Evolutionary conservation across 1,284 basidiomycete species (phyloP).

Genomic region (Anthracocystis panici-leucophaei): DNA sequence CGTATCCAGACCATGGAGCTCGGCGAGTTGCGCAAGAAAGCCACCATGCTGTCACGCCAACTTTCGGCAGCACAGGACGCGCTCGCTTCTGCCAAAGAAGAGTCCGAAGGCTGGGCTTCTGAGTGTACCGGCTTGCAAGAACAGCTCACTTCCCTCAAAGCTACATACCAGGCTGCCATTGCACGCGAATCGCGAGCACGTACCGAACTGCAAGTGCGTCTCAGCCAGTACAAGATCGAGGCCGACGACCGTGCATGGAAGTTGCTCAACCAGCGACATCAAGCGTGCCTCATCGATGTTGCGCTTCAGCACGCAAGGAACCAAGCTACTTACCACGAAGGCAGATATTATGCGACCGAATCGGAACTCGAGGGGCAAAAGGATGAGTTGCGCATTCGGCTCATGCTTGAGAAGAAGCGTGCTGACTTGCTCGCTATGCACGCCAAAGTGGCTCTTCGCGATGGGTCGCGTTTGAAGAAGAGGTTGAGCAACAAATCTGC

Average conservation of each 20-base stretch:
- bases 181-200: constrained; percentile 30
- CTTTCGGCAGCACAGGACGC: constrained; percentile 27
- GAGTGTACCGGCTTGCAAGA: constrained; percentile 47
- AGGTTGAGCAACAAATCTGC: constrained; percentile 21
- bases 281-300: constrained; percentile 27
- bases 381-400: constrained; percentile 39
- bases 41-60: constrained; percentile 20
- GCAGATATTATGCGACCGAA: constrained; percentile 30
- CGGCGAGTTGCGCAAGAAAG: constrained; percentile 43
- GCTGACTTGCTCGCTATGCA: constrained; percentile 39
- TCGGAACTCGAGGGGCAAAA: constrained; percentile 33
- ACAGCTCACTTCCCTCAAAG: constrained; percentile 26
- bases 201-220: constrained; percentile 29
- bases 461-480: constrained; percentile 30
- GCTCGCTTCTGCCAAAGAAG: constrained; percentile 41
- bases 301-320: constrained; percentile 48
- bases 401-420: constrained; percentile 49
- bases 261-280: constrained; percentile 28
- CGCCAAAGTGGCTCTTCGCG: constrained; percentile 26
- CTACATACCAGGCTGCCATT: constrained; percentile 16
- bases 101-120: constrained; percentile 50
- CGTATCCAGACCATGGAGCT: constrained; percentile 45
- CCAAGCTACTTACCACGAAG: constrained; percentile 37
- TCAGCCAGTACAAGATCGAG: constrained; percentile 47
- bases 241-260: constrained; percentile 46